Conservation (phyloP, 2,329 filamentous ascomycete species). For the Alternaria sp. region DNA sequence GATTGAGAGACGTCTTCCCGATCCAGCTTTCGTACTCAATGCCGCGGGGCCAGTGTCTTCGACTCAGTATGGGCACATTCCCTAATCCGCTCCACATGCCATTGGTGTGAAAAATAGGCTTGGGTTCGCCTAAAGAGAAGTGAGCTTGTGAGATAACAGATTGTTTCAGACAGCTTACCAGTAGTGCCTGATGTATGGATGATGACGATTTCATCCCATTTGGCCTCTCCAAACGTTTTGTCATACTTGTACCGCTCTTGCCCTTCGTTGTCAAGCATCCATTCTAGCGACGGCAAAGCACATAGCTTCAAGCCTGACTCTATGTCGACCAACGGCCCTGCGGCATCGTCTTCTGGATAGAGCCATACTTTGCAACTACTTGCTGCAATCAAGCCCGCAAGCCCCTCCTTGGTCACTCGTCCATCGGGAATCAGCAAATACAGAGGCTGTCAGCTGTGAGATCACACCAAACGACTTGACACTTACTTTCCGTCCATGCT, state of each 20-base stretch:
- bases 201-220: constrained; percentile 19
- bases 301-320: not conserved
- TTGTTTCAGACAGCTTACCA: not conserved
- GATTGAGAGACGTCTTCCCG: constrained; percentile 10
- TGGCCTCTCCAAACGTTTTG: constrained; percentile 20
- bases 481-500: not conserved
- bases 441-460: not conserved
- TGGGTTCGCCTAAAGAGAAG: not conserved
- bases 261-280: not conserved
- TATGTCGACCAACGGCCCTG: not conserved
- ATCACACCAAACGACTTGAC: not conserved
- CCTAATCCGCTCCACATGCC: not conserved
- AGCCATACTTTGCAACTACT: not conserved
- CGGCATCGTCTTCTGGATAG: not conserved
- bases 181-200: constrained; percentile 30
- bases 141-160: not conserved
- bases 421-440: not conserved
- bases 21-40: constrained; percentile 19
- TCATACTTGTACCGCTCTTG: constrained; percentile 8
- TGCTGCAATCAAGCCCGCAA: not conserved
- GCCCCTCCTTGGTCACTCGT: not conserved
- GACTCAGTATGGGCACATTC: not conserved
- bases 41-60: constrained; percentile 20
- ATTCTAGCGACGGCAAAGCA: not conserved
- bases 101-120: not conserved